Percentiles rank a stretch among this genome's conserved stretches.
These are phyloP conservation scores for Nothophytophthora sp. DNA, from an alignment of 352 stramenopile species.

Conservation along the genomic window DNA sequence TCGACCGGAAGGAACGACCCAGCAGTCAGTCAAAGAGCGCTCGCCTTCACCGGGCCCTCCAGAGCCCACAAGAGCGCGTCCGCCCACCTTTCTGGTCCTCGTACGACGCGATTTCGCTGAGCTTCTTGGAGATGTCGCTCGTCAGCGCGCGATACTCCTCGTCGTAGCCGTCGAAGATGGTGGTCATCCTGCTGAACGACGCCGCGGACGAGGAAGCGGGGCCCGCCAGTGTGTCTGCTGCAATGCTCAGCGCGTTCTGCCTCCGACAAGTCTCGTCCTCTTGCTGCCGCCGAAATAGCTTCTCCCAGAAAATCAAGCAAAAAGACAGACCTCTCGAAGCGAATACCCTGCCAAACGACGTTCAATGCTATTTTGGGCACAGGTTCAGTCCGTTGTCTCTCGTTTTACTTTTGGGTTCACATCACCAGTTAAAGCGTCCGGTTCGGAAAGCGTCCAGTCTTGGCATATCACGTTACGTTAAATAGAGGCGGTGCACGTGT, in stretches of 20 bases:
- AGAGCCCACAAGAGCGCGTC: not conserved
- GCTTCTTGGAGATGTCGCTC: conserved; percentile 88
- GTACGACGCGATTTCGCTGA: conserved; percentile 86
- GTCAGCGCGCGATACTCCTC: conserved; percentile 86
- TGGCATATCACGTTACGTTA: too few species aligned
- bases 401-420: too few species aligned
- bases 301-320: not conserved
- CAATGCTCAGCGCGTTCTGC: not conserved
- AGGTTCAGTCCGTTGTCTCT: too few species aligned
- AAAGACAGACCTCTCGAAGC: not conserved
- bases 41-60: not conserved
- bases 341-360: not conserved
- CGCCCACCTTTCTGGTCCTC: conserved; percentile 74
- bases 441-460: too few species aligned
- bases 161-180: conserved; percentile 89
- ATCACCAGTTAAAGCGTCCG: too few species aligned
- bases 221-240: conserved; percentile 9
- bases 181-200: conserved; percentile 60
- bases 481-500: too few species aligned
- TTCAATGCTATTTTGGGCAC: too few species aligned
- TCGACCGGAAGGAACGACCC: too few species aligned
- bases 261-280: not conserved
- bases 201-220: not conserved
- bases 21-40: not conserved
- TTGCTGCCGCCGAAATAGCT: not conserved